Percentiles rank a stretch among this genome's conserved stretches.
These are phyloP conservation scores for Scutellaria barbata DNA, from an alignment of 257 asterid species.

Conservation along the genomic window DNA sequence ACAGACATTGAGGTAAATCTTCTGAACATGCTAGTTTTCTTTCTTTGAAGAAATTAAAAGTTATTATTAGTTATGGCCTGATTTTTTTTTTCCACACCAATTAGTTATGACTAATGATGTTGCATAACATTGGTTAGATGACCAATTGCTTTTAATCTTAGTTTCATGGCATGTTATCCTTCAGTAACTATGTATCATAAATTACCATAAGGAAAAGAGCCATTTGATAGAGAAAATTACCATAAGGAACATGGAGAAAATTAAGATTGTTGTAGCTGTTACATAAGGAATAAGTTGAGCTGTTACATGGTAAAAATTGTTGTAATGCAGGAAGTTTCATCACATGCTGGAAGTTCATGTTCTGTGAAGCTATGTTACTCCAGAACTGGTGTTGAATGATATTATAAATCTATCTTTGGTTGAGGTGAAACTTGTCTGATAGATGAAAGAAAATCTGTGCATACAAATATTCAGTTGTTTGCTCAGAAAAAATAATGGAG, in stretches of 20 bases:
- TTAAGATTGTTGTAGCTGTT: neutral
- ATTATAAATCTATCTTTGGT: neutral
- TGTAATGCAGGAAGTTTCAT: neutral
- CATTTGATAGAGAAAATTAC: too few relatives aligned
- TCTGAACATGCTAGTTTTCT: slow-evolving; percentile 28
- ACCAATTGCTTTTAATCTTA: slow-evolving; percentile 10
- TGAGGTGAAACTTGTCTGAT: neutral
- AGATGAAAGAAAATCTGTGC: neutral
- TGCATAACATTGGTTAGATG: neutral
- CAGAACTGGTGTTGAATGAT: neutral
- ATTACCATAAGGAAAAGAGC: neutral
- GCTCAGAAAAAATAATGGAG: neutral
- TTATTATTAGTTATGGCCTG: slow-evolving; percentile 2
- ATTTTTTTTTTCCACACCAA: slow-evolving; percentile 17
- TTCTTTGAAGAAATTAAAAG: slow-evolving; percentile 4
- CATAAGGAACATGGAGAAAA: too few relatives aligned
- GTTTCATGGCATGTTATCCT: neutral
- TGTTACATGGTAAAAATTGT: slow-evolving; percentile 12
- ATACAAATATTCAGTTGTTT: slow-evolving; percentile 9
- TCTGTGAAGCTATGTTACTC: neutral
- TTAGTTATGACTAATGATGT: neutral
- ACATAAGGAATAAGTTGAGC: slow-evolving; percentile 6
- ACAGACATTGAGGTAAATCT: slow-evolving; percentile 84
- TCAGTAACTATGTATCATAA: neutral
- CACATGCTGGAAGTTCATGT: slow-evolving; percentile 9